phyloP scores from a whole-genome alignment of 768 basidiomycete species.

The Strobilomyces echinocephalus region DNA sequence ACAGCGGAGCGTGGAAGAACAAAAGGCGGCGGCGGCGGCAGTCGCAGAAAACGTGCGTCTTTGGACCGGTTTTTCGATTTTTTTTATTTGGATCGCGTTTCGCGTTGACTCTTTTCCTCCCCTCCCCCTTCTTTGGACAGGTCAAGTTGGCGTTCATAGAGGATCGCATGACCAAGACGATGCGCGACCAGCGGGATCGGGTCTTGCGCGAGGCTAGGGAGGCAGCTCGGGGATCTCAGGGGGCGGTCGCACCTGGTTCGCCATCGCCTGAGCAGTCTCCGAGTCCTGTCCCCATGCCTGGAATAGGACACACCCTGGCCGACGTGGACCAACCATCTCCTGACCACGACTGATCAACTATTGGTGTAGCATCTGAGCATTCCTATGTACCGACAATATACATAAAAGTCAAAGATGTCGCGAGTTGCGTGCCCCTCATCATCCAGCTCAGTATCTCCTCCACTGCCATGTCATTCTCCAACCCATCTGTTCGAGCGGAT shows the following conservation, averaged over 20 bases:
- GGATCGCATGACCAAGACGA: constrained; percentile 57
- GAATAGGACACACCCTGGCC: constrained; percentile 18
- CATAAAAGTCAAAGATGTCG: too few species aligned
- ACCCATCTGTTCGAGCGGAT: too few species aligned
- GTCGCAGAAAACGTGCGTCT: constrained; percentile 51
- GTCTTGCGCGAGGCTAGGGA: constrained; percentile 42
- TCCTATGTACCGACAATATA: too few species aligned
- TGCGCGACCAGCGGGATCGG: constrained; percentile 57
- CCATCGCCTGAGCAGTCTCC: background rate
- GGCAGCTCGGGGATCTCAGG: constrained; percentile 11
- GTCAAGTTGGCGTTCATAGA: constrained; percentile 78
- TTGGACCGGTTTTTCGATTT: too few species aligned
- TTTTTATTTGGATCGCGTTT: too few species aligned
- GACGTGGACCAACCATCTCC: constrained; percentile 19
- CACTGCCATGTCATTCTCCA: too few species aligned
- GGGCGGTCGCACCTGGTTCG: background rate
- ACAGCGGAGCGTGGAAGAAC: constrained; percentile 45
- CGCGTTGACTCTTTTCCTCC: constrained; percentile 1
- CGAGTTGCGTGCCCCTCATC: too few species aligned
- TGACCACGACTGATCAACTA: constrained; percentile 15
- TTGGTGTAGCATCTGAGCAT: too few species aligned
- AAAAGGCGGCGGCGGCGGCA: constrained; percentile 54
- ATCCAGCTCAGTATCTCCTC: too few species aligned
- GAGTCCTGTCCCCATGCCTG: constrained; percentile 20
- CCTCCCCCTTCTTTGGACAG: constrained; percentile 36